Evolutionary conservation across 768 basidiomycete genomes (phyloP).

Genomic region (Lactarius sanguifluus): DNA sequence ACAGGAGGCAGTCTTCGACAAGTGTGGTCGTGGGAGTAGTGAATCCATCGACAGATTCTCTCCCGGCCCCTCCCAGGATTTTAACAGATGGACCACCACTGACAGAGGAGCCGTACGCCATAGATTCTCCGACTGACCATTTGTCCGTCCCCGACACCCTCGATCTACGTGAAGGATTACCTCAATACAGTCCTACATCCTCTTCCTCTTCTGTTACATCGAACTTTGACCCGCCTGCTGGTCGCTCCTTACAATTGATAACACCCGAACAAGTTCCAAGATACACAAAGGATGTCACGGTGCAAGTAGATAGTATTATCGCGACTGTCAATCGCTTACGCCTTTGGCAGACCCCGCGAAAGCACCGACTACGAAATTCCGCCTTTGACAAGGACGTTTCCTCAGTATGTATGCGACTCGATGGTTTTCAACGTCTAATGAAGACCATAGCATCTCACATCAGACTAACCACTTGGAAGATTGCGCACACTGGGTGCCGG

Average conservation of each 20-base stretch:
- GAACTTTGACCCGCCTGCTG: neutral
- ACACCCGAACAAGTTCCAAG: conserved; percentile 21
- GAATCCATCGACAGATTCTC: conserved; percentile 17
- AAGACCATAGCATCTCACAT: neutral
- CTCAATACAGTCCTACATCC: neutral
- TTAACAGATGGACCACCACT: neutral
- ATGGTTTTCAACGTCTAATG: neutral
- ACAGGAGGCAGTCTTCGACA: conserved; percentile 3
- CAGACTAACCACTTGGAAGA: neutral
- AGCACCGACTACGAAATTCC: neutral
- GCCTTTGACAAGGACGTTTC: conserved; percentile 13
- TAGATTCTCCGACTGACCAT: neutral
- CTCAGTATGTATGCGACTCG: conserved; percentile 3
- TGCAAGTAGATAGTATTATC: conserved; percentile 2
- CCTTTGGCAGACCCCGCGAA: conserved; percentile 12
- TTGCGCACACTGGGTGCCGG: conserved; percentile 41
- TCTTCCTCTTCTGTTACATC: neutral
- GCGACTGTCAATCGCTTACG: neutral
- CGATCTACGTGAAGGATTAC: neutral
- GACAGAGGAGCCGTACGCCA: conserved; percentile 1
- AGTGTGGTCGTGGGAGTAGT: conserved; percentile 1
- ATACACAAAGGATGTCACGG: conserved; percentile 10
- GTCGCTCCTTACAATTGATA: conserved; percentile 2
- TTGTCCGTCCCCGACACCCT: neutral
- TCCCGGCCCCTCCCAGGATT: neutral